phyloP scores from a whole-genome alignment of 441 rosid genomes.

The Heliophila coronopifolia region DNA sequence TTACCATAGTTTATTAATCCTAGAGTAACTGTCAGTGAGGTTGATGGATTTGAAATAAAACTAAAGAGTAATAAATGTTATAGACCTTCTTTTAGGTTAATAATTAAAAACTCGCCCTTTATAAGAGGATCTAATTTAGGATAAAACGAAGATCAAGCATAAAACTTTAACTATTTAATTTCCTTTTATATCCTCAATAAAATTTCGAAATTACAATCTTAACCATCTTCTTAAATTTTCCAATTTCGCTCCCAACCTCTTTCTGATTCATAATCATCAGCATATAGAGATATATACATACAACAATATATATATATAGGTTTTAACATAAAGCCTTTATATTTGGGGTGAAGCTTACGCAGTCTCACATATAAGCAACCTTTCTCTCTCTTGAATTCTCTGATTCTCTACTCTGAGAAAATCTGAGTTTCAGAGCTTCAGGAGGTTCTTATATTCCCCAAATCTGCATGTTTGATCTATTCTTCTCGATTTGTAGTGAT shows the following conservation, averaged over 20 bases:
- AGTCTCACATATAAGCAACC: constrained; percentile 33
- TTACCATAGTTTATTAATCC: too few relatives aligned
- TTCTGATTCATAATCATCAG: constrained; percentile 21
- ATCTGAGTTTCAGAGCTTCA: constrained; percentile 47
- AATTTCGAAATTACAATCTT: constrained; percentile 1
- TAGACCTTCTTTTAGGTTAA: constrained; percentile 11
- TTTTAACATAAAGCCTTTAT: constrained; percentile 27
- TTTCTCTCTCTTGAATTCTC: constrained; percentile 23
- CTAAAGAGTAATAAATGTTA: too few relatives aligned
- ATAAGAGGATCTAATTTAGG: not conserved
- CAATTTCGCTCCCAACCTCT: constrained; percentile 31
- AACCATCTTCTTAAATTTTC: constrained; percentile 28
- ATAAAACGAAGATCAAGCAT: not conserved
- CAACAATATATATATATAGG: constrained; percentile 2
- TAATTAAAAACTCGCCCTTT: not conserved
- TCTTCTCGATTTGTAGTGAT: constrained; percentile 11
- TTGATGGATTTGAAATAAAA: too few relatives aligned
- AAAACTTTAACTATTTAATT: not conserved
- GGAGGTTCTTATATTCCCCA: constrained; percentile 25
- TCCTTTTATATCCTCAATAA: constrained; percentile 10
- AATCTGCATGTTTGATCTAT: constrained; percentile 18
- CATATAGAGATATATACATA: constrained; percentile 1
- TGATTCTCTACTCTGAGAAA: constrained; percentile 26
- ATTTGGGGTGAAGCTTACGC: constrained; percentile 34
- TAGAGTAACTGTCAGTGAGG: too few relatives aligned